phyloP scores from a whole-genome alignment of 2,329 filamentous ascomycete species.

The Parafenestella ontariensis region DNA sequence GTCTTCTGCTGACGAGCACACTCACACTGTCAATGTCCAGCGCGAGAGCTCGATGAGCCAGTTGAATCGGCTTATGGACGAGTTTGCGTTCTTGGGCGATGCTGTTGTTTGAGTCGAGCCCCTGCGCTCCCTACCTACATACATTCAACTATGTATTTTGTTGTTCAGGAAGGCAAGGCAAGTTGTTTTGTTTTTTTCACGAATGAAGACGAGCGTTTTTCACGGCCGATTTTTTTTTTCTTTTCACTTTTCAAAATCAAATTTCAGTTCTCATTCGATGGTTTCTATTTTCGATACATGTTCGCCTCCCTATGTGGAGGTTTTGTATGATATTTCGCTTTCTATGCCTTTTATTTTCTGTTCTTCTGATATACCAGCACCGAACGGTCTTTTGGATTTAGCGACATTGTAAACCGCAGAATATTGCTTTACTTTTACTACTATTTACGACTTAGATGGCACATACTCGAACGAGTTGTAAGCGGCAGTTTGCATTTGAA shows the following conservation, averaged over 20 bases:
- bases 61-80: conserved; percentile 35
- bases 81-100: conserved; percentile 45
- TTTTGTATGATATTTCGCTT: background rate
- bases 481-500: no score
- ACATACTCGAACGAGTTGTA: no score
- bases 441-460: background rate
- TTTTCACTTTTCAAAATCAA: background rate
- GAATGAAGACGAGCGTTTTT: background rate
- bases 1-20: no score
- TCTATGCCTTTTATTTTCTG: background rate
- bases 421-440: background rate
- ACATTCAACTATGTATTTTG: background rate
- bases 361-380: background rate
- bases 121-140: no score
- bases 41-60: conserved; percentile 33
- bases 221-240: background rate
- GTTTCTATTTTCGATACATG: background rate
- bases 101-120: conserved; percentile 38
- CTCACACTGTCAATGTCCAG: conserved; percentile 20
- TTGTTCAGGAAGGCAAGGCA: no score
- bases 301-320: background rate
- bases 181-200: no score
- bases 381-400: background rate
- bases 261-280: no score
- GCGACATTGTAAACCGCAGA: background rate